Percentiles rank a stretch among this genome's conserved stretches.
Evolutionary conservation across 2,329 filamentous ascomycete species (phyloP).

Genomic region (Pseudogymnoascus verrucosus): DNA sequence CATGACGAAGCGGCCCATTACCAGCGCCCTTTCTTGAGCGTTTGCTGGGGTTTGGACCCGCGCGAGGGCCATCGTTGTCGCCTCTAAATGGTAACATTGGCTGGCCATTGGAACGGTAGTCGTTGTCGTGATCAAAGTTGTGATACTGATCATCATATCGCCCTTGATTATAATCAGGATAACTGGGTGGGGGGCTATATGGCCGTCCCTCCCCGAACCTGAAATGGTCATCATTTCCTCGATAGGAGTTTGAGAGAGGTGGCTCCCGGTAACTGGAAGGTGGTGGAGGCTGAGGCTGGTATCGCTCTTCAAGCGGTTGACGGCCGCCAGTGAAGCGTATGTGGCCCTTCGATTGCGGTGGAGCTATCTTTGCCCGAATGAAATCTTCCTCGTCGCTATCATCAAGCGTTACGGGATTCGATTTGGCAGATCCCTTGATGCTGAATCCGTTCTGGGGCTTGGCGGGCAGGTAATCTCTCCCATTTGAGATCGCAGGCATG

Average conservation of each 20-base stretch:
- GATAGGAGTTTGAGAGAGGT: neutral
- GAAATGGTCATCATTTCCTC: neutral
- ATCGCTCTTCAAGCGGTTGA: neutral
- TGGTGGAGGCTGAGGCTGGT: neutral
- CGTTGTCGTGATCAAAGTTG: conserved; percentile 2
- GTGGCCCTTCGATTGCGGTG: neutral
- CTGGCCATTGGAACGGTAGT: neutral
- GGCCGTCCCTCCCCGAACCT: neutral
- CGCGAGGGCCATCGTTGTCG: neutral
- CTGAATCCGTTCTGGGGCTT: conserved; percentile 18
- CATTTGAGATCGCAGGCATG: conserved; percentile 22
- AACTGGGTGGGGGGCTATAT: neutral
- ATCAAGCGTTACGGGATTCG: conserved; percentile 24
- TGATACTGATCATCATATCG: conserved; percentile 6
- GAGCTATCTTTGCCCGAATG: conserved; percentile 22
- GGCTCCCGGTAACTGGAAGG: neutral
- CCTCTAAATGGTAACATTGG: neutral
- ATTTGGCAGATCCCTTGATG: conserved; percentile 25
- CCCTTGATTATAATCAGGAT: conserved; percentile 4
- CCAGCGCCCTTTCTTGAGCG: neutral
- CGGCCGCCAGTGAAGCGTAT: neutral
- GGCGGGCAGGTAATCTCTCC: conserved; percentile 21
- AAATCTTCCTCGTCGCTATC: conserved; percentile 25
- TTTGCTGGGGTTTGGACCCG: neutral
- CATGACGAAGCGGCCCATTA: neutral